These are phyloP conservation scores for Colletotrichum navitas DNA, from an alignment of 2,329 filamentous ascomycete genomes.

Conservation along the genomic window DNA sequence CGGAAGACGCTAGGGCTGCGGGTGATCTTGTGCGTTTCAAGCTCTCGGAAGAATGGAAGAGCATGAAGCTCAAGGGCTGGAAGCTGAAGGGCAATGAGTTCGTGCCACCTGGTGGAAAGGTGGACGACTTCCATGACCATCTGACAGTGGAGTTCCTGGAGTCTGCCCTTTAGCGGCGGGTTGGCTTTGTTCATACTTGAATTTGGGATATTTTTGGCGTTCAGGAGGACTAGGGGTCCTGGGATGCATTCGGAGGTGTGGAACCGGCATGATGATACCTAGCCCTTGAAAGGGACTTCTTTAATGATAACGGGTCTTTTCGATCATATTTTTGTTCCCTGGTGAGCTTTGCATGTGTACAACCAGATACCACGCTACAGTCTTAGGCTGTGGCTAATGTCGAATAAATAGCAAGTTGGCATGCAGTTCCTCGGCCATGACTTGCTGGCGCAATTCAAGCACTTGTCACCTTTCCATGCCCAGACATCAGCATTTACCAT, in stretches of 20 bases:
- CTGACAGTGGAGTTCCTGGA: constrained; percentile 58
- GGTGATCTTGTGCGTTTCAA: constrained; percentile 85
- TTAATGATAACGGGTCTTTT: constrained; percentile 8
- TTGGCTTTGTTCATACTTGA: background rate
- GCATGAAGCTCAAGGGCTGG: constrained; percentile 77
- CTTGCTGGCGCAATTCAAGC: background rate
- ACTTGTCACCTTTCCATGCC: background rate
- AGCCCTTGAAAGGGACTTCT: background rate
- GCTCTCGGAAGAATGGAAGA: constrained; percentile 77
- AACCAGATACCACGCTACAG: background rate
- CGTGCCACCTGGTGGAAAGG: constrained; percentile 51
- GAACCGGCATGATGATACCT: constrained; percentile 17
- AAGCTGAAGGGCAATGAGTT: constrained; percentile 64
- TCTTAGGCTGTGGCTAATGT: background rate
- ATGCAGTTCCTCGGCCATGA: background rate
- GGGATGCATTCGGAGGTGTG: constrained; percentile 16
- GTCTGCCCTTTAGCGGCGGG: constrained; percentile 37
- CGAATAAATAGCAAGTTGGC: background rate
- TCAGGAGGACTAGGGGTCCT: constrained; percentile 1
- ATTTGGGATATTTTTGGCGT: constrained; percentile 30
- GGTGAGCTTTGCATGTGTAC: background rate
- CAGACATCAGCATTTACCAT: background rate
- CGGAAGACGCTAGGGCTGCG: constrained; percentile 89
- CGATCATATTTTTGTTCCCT: background rate
- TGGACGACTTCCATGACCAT: constrained; percentile 42